Evolutionary conservation across 305 asterid genomes (phyloP), one percentile per base, ranked within the genome.

Genomic region (Caryopteris hybrid): DNA sequence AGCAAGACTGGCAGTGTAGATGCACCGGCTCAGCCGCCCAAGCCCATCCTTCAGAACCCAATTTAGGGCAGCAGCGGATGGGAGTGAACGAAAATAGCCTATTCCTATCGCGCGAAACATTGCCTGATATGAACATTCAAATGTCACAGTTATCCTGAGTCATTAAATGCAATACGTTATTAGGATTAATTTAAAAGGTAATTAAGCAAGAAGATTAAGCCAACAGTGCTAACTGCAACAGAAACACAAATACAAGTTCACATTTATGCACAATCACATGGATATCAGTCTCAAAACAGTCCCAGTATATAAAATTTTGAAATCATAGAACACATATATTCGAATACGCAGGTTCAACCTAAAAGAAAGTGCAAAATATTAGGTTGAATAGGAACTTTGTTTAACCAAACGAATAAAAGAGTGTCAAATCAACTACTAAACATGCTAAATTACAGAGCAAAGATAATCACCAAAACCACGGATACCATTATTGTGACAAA

Each of bases 21-120:
- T 85, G 79, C 98, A 91, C 78, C 98, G 84, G 61, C 99, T 81
- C 34, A 94, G 79, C 52, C 98, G 77, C 67, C 99, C 99, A 56
- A 93, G 96, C 45, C 97, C 99, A 77, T 93, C 97, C 79, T 93
- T 93, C 86, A 93, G 76, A 63, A 88, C 96, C 99, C 99, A 93
- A 81, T 91, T 93, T 31, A 93, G 76, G 3, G 96, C 99, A 27
- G 99, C 99, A 63, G 96, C 99, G 47, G 96, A 88, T 18, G 96
- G 92, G 60, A 94, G 93, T 13, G 99, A 87, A 51, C 79, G 90
- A 36, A 87, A 80, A 80, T 83, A 82, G 56, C 99, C 97, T 58
- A 91, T 86, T 71, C 99, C 99, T 59, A 94, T 94, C 20, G 99
- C 99, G 51, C 96, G 84, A 72, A 94, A 91, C 99, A 94, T 94